Percentiles rank a stretch among this genome's conserved stretches.
Evolutionary conservation across 1,284 basidiomycete genomes (phyloP).

Genomic region (Mrakiaceae sp.): DNA sequence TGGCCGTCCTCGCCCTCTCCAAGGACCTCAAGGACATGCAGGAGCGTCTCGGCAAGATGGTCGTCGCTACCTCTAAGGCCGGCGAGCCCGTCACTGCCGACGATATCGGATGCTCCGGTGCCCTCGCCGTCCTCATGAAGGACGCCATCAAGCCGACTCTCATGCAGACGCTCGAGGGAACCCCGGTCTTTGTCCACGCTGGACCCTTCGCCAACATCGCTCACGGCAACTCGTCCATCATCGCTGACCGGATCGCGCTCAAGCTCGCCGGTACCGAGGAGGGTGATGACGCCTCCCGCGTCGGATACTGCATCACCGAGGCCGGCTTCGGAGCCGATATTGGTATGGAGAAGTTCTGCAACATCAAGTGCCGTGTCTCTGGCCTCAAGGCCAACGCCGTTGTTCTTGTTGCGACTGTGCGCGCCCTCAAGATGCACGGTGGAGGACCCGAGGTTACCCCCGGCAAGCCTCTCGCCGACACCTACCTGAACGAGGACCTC

Average conservation of each 20-base stretch:
- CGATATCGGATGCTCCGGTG: slow-evolving; percentile 90
- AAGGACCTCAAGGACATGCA: slow-evolving; percentile 87
- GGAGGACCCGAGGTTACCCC: slow-evolving; percentile 95
- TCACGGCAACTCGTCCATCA: slow-evolving; percentile 96
- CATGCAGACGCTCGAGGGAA: slow-evolving; percentile 98
- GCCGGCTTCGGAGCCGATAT: slow-evolving; percentile 99
- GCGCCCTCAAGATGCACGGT: slow-evolving; percentile 98
- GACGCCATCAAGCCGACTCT: slow-evolving; percentile 98
- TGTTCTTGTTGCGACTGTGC: slow-evolving; percentile 92
- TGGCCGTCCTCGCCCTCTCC: slow-evolving; percentile 91
- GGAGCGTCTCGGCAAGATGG: slow-evolving; percentile 82
- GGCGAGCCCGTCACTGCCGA: slow-evolving; percentile 93
- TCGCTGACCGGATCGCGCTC: slow-evolving; percentile 89
- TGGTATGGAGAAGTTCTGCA: slow-evolving; percentile 99
- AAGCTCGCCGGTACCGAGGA: slow-evolving; percentile 95
- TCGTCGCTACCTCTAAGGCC: slow-evolving; percentile 85
- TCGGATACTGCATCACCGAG: slow-evolving; percentile 95
- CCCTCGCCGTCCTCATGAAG: slow-evolving; percentile 94
- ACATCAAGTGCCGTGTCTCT: slow-evolving; percentile 95
- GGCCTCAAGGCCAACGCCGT: slow-evolving; percentile 88
- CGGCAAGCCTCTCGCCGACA: slow-evolving; percentile 85
- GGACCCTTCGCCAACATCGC: slow-evolving; percentile 99
- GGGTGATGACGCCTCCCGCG: slow-evolving; percentile 66
- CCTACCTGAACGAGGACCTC: slow-evolving; percentile 89
- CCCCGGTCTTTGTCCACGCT: slow-evolving; percentile 96